These are phyloP conservation scores for Erysiphe pulchra DNA, from an alignment of 2,329 filamentous ascomycete species.

Conservation along the genomic window DNA sequence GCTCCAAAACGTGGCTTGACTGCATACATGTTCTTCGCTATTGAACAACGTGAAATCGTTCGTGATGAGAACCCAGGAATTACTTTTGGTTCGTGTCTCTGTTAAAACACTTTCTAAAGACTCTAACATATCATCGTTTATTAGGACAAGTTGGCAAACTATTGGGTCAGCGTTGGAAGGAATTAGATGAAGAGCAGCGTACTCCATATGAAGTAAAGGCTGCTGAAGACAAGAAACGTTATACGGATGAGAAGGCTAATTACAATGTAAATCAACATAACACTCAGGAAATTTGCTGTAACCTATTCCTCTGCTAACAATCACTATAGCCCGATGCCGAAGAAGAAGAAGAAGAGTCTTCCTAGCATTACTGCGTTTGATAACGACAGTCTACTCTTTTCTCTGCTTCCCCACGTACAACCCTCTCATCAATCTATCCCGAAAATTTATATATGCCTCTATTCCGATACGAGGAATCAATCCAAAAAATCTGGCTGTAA, in stretches of 20 bases:
- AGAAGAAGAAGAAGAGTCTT: not conserved
- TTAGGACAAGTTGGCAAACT: constrained; percentile 87
- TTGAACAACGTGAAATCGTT: constrained; percentile 95
- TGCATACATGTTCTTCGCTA: constrained; percentile 99
- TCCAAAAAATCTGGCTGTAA: too few relatives aligned
- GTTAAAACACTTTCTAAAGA: not conserved
- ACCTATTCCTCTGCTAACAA: not conserved
- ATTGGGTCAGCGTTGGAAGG: constrained; percentile 98
- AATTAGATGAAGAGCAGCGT: constrained; percentile 75
- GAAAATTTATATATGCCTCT: too few relatives aligned
- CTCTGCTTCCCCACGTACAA: too few relatives aligned
- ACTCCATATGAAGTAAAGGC: constrained; percentile 92
- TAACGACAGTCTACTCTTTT: too few relatives aligned
- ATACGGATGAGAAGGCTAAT: constrained; percentile 89
- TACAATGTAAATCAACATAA: constrained; percentile 39
- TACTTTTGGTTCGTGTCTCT: constrained; percentile 49
- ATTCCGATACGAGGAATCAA: too few relatives aligned
- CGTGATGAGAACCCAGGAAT: constrained; percentile 96
- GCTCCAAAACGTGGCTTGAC: constrained; percentile 98
- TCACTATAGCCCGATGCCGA: not conserved
- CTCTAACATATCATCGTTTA: constrained; percentile 3
- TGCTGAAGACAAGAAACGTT: constrained; percentile 92
- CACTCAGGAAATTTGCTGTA: too few relatives aligned
- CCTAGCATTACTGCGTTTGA: not conserved
- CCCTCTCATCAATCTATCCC: too few relatives aligned